Conservation (phyloP, 2,329 filamentous ascomycete species). For the Phialophora macrospora region DNA sequence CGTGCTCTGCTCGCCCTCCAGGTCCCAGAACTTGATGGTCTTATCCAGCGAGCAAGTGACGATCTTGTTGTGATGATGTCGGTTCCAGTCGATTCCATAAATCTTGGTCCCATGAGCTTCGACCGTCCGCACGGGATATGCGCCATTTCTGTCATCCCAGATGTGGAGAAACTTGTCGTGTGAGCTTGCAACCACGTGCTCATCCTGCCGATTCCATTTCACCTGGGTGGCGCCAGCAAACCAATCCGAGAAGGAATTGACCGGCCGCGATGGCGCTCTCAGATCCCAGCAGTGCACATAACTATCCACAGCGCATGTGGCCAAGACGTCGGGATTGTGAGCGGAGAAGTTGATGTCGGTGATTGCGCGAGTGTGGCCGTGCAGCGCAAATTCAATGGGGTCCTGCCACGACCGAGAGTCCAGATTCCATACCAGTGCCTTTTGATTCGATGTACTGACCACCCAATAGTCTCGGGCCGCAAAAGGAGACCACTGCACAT, state of each 20-base stretch:
- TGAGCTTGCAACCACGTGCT: constrained; percentile 85
- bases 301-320: constrained; percentile 90
- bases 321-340: constrained; percentile 84
- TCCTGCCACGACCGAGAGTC: constrained; percentile 72
- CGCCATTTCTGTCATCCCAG: constrained; percentile 84
- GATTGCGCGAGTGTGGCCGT: constrained; percentile 84
- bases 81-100: constrained; percentile 94
- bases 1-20: constrained; percentile 64
- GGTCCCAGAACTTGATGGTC: constrained; percentile 94
- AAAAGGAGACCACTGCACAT: constrained; percentile 97
- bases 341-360: constrained; percentile 97
- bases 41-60: constrained; percentile 90
- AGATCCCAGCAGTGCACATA: constrained; percentile 94
- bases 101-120: constrained; percentile 90
- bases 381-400: constrained; percentile 84
- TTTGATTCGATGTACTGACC: constrained; percentile 90
- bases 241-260: constrained; percentile 86
- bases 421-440: constrained; percentile 91
- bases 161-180: constrained; percentile 87
- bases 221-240: constrained; percentile 92
- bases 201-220: constrained; percentile 88
- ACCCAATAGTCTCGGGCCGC: constrained; percentile 90
- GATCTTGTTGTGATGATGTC: constrained; percentile 71
- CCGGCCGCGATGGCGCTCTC: constrained; percentile 72
- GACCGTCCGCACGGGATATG: constrained; percentile 79